Base-by-base conservation (phyloP, 148 eudicot species). In the Cornus controversa region DNA sequence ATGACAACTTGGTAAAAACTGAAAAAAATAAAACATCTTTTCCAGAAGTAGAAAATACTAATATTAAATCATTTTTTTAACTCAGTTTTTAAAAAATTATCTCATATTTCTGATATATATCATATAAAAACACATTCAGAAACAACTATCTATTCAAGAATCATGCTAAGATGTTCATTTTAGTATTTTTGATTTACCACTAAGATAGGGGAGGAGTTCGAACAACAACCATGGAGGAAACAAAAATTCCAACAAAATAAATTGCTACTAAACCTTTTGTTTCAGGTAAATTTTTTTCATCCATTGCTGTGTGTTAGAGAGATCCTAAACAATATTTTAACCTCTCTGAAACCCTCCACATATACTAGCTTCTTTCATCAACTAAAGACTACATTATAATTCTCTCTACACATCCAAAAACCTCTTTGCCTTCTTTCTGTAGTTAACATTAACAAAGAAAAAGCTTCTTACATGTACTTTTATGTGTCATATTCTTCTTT, bases 361-460 rank as follows among this genome's bases (percentile, higher is more conserved):
- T 74, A 36, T 62, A 14, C 29, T 37, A n/a, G 4, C 23, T 60
- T 36, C 54, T 23, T 62, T 24, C 27, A 58, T 37, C 1, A 58
- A 27, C 27, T 62, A 36, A 60, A 8, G 31, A 36, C 6, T 72
- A 24, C 26, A 25, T 63, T 13, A 27, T 31, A 16, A 60, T 36
- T n/a, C 20, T 10, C 16, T 36, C 34, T 36, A 74, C 63, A 36
- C 47, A 47, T 23, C 11, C 69, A 62, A 54, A 66, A 54, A 66
- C 68, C 75, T 75, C 75, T 54, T 31, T 76, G 50, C 71, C 65
- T 75, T 54, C 78, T 60, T 75, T 54, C 78, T 60, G 78, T 66
- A 65, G 73, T 47, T 69, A 64, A 68, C 66, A 36, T 9, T 20
- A 34, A 42, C 24, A 72, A 68, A 67, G 71, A 70, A 83, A 73